A percentile compares a stretch with the other conserved stretches of the same genome.
These are phyloP conservation scores for Puccinia hordei DNA, from an alignment of 1,284 basidiomycete species.

Conservation along the genomic window DNA sequence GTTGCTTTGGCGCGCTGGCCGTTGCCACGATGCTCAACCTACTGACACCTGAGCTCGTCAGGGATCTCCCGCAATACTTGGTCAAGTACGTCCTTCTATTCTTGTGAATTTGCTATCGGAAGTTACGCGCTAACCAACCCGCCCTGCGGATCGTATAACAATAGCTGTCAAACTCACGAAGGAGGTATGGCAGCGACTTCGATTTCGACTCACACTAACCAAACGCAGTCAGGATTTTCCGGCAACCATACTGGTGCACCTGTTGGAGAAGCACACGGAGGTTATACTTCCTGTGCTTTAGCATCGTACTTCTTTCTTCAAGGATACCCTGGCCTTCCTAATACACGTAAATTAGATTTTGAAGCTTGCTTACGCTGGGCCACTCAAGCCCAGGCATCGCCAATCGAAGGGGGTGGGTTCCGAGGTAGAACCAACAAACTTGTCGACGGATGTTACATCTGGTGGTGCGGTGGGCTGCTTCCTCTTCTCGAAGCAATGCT, in stretches of 20 bases:
- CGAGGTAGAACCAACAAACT: slow-evolving; percentile 93
- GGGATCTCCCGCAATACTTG: slow-evolving; percentile 54
- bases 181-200: slow-evolving; percentile 70
- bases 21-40: slow-evolving; percentile 75
- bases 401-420: slow-evolving; percentile 86
- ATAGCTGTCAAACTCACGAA: slow-evolving; percentile 89
- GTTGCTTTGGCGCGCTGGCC: slow-evolving; percentile 74
- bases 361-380: slow-evolving; percentile 20
- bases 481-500: slow-evolving; percentile 72
- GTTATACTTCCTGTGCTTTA: slow-evolving; percentile 90
- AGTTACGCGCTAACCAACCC: slow-evolving; percentile 63
- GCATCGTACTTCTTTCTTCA: slow-evolving; percentile 73
- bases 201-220: slow-evolving; percentile 66
- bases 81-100: slow-evolving; percentile 4
- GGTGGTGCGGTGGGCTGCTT: slow-evolving; percentile 94
- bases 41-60: slow-evolving; percentile 80
- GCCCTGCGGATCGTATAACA: background rate
- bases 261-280: slow-evolving; percentile 93
- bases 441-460: slow-evolving; percentile 97
- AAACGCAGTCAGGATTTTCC: slow-evolving; percentile 57
- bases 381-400: slow-evolving; percentile 71
- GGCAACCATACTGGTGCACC: slow-evolving; percentile 59
- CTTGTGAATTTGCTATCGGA: slow-evolving; percentile 62
- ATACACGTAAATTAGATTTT: slow-evolving; percentile 29
- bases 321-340: background rate